Conservation (phyloP, 176 grass and related monocot genomes). For the Saccharum spontaneum region DNA sequence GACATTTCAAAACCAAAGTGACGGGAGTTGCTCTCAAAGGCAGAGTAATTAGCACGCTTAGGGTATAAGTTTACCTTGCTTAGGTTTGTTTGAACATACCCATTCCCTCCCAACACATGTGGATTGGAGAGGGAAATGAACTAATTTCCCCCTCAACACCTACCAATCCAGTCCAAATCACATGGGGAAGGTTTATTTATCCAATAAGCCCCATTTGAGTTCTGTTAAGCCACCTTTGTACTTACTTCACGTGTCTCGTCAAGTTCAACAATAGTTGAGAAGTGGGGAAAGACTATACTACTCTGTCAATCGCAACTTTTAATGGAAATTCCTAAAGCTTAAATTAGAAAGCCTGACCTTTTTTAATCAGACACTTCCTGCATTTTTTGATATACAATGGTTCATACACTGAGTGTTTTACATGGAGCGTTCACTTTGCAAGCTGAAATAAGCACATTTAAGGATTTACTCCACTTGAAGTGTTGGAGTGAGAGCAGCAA, state of each 20-base stretch:
- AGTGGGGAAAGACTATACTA: not conserved
- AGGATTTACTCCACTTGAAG: not conserved
- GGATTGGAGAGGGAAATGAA: not conserved
- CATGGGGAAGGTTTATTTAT: not conserved
- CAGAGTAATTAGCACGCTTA: not conserved
- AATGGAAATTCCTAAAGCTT: not conserved
- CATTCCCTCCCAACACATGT: not conserved
- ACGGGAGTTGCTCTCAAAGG: not conserved
- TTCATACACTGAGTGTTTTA: not conserved
- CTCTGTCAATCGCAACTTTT: not conserved
- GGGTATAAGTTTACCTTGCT: not conserved
- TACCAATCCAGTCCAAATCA: not conserved
- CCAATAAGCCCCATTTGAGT: not conserved
- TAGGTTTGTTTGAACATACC: not conserved
- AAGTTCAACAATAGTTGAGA: not conserved
- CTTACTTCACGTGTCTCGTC: not conserved
- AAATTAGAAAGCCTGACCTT: not conserved
- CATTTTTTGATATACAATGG: not conserved
- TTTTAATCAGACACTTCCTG: not conserved
- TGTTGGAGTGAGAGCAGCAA: not conserved
- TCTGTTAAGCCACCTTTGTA: not conserved
- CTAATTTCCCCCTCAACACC: not conserved
- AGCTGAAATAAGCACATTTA: not conserved
- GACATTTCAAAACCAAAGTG: not conserved
- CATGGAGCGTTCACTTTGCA: not conserved